Conservation (phyloP, 371 early-diverging fungal genomes). For the Parasitella parasitica region DNA sequence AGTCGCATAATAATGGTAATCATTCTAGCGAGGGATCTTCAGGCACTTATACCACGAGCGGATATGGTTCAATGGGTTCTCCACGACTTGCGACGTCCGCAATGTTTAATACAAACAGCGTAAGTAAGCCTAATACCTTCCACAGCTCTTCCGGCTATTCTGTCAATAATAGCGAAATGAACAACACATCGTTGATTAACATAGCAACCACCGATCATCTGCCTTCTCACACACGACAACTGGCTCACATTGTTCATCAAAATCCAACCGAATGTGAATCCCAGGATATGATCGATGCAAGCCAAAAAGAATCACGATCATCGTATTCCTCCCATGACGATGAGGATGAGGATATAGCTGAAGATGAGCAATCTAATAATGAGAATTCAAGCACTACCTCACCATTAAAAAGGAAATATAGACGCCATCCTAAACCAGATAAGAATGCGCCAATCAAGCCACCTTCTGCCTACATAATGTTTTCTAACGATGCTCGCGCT, state of each 20-base stretch:
- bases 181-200: background rate
- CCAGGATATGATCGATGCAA: background rate
- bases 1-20: background rate
- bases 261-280: background rate
- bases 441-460: conserved; percentile 57
- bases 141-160: background rate
- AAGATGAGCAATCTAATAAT: background rate
- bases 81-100: background rate
- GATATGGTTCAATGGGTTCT: conserved; percentile 18
- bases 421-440: conserved; percentile 56
- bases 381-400: background rate
- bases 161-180: background rate
- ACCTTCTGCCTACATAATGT: conserved; percentile 58
- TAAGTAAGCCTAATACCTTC: background rate
- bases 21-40: conserved; percentile 17
- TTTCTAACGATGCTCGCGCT: conserved; percentile 46
- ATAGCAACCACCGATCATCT: background rate
- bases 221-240: background rate
- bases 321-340: conserved; percentile 2
- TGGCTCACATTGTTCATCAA: background rate
- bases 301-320: background rate
- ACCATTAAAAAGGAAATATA: conserved; percentile 35
- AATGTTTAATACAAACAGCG: background rate
- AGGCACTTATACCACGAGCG: conserved; percentile 12
- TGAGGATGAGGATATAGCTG: background rate